Conservation (phyloP, 2,329 filamentous ascomycete species). For the Hypoxylon sp. region DNA sequence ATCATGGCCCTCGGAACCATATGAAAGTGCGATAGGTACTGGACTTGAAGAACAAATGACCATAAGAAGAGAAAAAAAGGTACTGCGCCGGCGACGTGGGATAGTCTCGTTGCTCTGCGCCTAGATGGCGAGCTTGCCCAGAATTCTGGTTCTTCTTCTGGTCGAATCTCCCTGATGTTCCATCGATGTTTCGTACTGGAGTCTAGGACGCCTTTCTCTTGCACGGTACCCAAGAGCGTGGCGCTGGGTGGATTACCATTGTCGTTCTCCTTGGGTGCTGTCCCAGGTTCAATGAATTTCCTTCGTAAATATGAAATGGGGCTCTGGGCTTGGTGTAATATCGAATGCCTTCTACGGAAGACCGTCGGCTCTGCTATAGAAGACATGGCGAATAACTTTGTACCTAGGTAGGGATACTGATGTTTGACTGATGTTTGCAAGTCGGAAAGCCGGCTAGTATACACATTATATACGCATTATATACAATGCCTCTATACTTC, state of each 20-base stretch:
- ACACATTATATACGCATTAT: neutral
- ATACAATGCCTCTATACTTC: neutral
- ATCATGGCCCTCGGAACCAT: neutral
- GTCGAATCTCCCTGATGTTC: neutral
- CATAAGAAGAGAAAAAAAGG: neutral
- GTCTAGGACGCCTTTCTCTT: neutral
- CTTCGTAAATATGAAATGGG: neutral
- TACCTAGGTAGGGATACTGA: neutral
- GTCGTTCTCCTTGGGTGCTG: neutral
- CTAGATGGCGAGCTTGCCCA: slow-evolving; percentile 3
- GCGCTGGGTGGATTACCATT: neutral
- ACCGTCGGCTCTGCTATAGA: neutral
- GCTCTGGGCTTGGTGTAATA: neutral
- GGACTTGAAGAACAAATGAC: neutral
- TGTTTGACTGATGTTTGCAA: neutral
- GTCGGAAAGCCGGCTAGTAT: neutral
- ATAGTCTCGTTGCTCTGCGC: slow-evolving; percentile 3
- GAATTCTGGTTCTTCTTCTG: slow-evolving; percentile 7
- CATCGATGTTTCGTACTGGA: neutral
- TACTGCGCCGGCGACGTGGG: neutral
- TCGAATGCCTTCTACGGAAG: neutral
- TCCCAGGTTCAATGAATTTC: neutral
- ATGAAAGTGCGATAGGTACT: neutral
- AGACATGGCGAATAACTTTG: neutral
- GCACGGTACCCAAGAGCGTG: neutral